phyloP scores from a whole-genome alignment of 164 flowering plant genomes.

The Sedum album region DNA sequence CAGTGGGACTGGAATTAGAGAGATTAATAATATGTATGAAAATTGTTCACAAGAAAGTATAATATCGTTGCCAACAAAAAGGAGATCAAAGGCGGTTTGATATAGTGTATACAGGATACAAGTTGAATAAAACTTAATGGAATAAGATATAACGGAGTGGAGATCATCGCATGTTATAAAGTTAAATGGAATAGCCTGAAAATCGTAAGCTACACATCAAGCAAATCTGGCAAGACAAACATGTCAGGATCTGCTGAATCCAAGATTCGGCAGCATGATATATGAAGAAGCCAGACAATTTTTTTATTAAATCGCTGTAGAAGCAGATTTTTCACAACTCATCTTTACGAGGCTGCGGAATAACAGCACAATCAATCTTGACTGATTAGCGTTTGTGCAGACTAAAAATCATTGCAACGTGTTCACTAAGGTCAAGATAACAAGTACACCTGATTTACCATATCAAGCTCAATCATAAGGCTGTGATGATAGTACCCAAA shows the following conservation, averaged over 20 bases:
- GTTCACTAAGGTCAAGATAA: no score
- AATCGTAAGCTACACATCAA: not conserved
- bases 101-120: not conserved
- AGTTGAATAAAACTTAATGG: not conserved
- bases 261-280: not conserved
- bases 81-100: no score
- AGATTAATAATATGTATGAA: not conserved
- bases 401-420: no score
- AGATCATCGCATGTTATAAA: not conserved
- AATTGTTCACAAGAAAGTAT: not conserved
- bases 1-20: not conserved
- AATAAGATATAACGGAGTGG: not conserved
- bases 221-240: not conserved
- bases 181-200: not conserved
- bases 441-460: no score
- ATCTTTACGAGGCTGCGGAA: not conserved
- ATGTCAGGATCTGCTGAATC: not conserved
- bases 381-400: not conserved
- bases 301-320: not conserved
- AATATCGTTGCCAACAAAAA: not conserved
- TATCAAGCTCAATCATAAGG: no score
- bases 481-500: no score
- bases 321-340: not conserved
- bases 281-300: not conserved
- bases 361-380: not conserved